Evolutionary conservation across 495 filamentous ascomycete genomes (phyloP), one percentile per base, ranked within the genome.

Genomic region (Beverwykella pulmonaria): DNA sequence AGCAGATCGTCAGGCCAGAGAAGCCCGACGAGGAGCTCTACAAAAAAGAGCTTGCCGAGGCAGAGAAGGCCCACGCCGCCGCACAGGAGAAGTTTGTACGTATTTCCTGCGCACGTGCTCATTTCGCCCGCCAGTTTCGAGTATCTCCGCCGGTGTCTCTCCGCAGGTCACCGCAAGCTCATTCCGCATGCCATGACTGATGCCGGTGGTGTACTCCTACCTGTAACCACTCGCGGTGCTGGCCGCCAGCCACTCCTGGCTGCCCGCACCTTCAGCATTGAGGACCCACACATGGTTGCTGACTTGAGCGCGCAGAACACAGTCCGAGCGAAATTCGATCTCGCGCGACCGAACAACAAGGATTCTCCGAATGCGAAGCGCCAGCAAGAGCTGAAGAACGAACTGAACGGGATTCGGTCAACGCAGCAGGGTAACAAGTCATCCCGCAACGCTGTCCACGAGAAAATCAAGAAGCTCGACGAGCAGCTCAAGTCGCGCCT

Each of bases 381-480:
- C 71, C 89, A 93, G 67, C 85, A 90, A 75, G 91, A 96, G 72
- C 88, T 97, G 50, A 87, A 88, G 67, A 76, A 83, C 41, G 85
- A 95, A 75, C 82, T 90, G 62, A 79, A 79, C 59, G 71, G 80
- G 78, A 95, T 99, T 77, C 86, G 88, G 25, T 82, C 87, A 71
- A 86, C 93, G 80, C 93, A 97, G 77, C 87, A 86, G 57, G 86
- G 82, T 23, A 90, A 91, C 80, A 98, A 98, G 82, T 82, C 86
- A 32, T 84, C 86, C 44, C 87, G 92, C 29, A 83, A 82, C 65
- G 83, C 82, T 74, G 88, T 89, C 73, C 83, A 90, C 61, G 93
- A 97, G 61, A 88, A 93, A 79, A 89, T 98, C 78, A 92, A 90
- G 81, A 83, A 83, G 32, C 82, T 95, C 44, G 93, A 97, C 66